These are phyloP conservation scores for Pezicula radicicola DNA, from an alignment of 2,329 filamentous ascomycete genomes.

Conservation along the genomic window DNA sequence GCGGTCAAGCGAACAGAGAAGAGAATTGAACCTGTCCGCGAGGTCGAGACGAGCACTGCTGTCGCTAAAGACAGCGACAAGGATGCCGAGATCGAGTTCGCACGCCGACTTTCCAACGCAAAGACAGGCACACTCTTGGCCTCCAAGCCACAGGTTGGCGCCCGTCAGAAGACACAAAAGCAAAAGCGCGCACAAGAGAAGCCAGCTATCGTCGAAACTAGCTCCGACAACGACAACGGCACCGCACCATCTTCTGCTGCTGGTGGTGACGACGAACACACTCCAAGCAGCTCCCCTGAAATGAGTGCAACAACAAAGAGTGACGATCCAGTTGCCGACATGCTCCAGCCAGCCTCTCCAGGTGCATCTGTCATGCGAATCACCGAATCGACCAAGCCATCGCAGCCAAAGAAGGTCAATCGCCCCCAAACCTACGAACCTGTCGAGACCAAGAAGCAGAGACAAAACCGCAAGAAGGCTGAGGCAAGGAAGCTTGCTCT, in stretches of 20 bases:
- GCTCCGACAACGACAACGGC: constrained; percentile 42
- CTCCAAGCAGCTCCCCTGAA: constrained; percentile 65
- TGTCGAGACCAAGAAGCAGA: constrained; percentile 89
- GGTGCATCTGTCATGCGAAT: constrained; percentile 77
- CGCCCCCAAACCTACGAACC: constrained; percentile 55
- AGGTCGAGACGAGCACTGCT: constrained; percentile 5
- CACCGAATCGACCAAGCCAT: constrained; percentile 59
- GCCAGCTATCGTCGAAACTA: constrained; percentile 35
- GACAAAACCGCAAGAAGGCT: constrained; percentile 86
- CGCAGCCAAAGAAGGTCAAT: constrained; percentile 59
- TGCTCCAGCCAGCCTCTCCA: constrained; percentile 72
- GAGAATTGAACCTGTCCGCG: constrained; percentile 4
- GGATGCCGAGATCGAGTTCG: constrained; percentile 66
- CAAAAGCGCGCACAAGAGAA: constrained; percentile 59
- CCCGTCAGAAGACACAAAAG: constrained; percentile 59
- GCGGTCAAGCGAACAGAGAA: constrained; percentile 20
- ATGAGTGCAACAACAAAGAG: constrained; percentile 46
- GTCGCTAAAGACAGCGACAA: constrained; percentile 10
- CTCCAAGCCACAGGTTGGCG: constrained; percentile 49
- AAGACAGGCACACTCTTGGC: constrained; percentile 61
- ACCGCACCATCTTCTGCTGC: constrained; percentile 67
- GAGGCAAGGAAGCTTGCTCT: constrained; percentile 74
- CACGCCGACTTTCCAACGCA: constrained; percentile 66
- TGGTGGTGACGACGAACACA: constrained; percentile 76
- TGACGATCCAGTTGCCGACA: constrained; percentile 74